phyloP scores from a whole-genome alignment of 2,329 filamentous ascomycete species.

The Coniochaeta pulveracea region DNA sequence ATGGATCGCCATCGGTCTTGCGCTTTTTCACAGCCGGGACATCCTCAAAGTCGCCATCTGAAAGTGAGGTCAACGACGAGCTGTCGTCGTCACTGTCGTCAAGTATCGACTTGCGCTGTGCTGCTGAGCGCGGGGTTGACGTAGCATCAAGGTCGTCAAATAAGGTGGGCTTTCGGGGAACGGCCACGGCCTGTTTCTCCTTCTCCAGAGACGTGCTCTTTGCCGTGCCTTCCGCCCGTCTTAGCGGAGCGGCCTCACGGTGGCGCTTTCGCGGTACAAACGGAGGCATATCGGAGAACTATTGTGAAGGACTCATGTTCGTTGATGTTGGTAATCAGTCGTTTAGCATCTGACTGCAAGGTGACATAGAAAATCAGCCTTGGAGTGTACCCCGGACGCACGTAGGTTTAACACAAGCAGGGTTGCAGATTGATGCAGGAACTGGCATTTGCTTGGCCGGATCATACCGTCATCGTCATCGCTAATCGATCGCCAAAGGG shows the following conservation, averaged over 20 bases:
- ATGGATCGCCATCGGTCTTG: conserved; percentile 21
- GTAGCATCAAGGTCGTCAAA: conserved; percentile 50
- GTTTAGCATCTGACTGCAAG: too few relatives aligned
- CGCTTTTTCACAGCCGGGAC: conserved; percentile 19
- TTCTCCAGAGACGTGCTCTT: too few relatives aligned
- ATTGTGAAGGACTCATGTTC: not conserved
- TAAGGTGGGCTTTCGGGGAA: conserved; percentile 41
- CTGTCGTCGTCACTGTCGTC: conserved; percentile 31
- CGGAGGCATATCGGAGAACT: conserved; percentile 47
- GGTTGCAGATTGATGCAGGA: too few relatives aligned
- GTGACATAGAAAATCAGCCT: too few relatives aligned
- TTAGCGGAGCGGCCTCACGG: conserved; percentile 31
- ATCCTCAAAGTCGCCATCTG: conserved; percentile 2
- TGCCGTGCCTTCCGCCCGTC: conserved; percentile 17
- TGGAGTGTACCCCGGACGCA: too few relatives aligned
- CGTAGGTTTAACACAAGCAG: too few relatives aligned
- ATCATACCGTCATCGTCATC: too few relatives aligned
- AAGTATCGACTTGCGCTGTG: conserved; percentile 29
- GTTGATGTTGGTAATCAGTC: too few relatives aligned
- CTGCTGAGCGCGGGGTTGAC: conserved; percentile 27
- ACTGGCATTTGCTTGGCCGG: too few relatives aligned
- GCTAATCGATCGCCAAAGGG: too few relatives aligned
- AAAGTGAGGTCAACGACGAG: conserved; percentile 21
- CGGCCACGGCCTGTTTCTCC: conserved; percentile 15
- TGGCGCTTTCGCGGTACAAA: conserved; percentile 55